Evolutionary conservation across 257 asterid species (phyloP), one percentile per base, ranked within the genome.

Genomic region (Ligustrum vulgare): DNA sequence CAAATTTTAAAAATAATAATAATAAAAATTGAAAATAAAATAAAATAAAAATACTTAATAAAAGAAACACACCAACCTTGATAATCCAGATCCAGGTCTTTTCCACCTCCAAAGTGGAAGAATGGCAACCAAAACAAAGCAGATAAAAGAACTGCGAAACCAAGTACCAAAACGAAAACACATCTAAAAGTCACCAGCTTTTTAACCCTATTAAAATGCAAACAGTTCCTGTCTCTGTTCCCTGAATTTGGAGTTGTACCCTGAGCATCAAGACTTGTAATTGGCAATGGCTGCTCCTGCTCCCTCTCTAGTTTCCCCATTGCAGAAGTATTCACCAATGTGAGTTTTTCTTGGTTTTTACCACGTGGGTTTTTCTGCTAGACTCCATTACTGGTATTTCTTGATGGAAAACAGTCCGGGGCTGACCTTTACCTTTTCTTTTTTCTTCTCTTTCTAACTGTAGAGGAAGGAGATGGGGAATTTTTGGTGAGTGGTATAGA

Each of bases 251-350:
- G 82, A 37, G 79, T 65, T 51, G 75, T 49, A 18, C 63, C 69
- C 34, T 80, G 87, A 73, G 80, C 84, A 73, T 66, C 88, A 73
- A 71, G 79, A 51, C 32, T 69, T 47, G 75, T 49, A 77, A 81
- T 75, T 16, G 83, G 78, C 60, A 78, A 35, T 39, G 62, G 66
- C 34, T 75, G 74, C 35, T 80, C 90, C 34, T 75, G 74, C 35
- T 80, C 90, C n/a, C 71, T 83, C 68, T 84, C 86, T 78, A 56
- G 73, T 78, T 86, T 86, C 18, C 88, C 90, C 90, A 86, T 86
- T 69, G 80, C 66, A 16, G n/a, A 16, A 41, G 35, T 72, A 11
- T 67, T 36, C 56, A 54, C 25, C 77, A 84, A 80, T 86, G 88
- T 80, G 83, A 82, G 79, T 41, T 71, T 43, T 63, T 31, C 33